Evolutionary conservation across 2,329 filamentous ascomycete species (phyloP), one percentile per base, ranked within the genome.

Genomic region (Cyphellophora europaea): DNA sequence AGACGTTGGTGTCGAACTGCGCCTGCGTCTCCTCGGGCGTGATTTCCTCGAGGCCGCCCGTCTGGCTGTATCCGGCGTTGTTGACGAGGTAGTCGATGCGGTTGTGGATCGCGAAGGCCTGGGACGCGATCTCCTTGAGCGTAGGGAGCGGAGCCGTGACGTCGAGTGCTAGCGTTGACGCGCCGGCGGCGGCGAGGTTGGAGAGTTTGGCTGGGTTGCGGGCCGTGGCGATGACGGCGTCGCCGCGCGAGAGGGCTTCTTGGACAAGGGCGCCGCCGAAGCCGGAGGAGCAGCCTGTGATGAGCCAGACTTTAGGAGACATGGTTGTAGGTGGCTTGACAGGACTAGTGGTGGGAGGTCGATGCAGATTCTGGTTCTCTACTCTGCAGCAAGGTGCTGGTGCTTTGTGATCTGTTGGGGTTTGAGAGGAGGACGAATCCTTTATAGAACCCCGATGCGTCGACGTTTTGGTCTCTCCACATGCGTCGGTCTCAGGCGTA

Each of bases 1-100:
- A 58, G 5, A 55, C 46, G 35, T 65, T 65, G 12, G 53, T 54
- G 18, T 54, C 51, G 45, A 62, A 61, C 23, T 56, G 47, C 14
- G 37, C 42, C 5, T 46, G 29, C 12, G 45, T 47, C 5, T 55
- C 47, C 27, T 49, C 45, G 3, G 51, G 47, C 43, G 43, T 50
- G 12, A 42, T 30, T 39, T 57, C 54, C 36, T 57, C 56, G 6
- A 52, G 21, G 3, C 44, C 45, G 2, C 54, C 55, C 16, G 49
- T 41, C 14, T 50, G 43, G 3, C 38, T 38, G 25, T 52, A 57
- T 6, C 43, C 56, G 1, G 56, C 54, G 34, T 59, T 58, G 40
- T 58, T 59, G 25, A 58, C 49, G 4, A 59, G 35, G n/a, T 58
- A 47, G 38, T 60, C 56, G 8, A 59, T 47, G 10, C 42, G 35